phyloP scores from a whole-genome alignment of 805 yeast species.

The Cyberlindnera euphorbiae region DNA sequence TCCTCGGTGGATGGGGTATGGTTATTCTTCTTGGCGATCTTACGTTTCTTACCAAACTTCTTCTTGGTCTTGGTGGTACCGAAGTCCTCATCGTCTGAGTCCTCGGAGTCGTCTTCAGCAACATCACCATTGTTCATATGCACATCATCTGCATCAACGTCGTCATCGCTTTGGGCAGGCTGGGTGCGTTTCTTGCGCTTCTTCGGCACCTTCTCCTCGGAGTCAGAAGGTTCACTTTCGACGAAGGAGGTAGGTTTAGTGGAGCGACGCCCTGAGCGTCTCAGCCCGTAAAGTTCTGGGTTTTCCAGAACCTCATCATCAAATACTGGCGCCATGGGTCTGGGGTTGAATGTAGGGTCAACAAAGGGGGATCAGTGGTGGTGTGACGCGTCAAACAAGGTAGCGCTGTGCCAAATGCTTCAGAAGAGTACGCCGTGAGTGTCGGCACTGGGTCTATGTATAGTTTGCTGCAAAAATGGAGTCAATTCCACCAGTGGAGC shows the following conservation, averaged over 20 bases:
- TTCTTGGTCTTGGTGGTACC: conserved; percentile 28
- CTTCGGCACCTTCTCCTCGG: conserved; percentile 16
- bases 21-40: conserved; percentile 17
- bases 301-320: conserved; percentile 56
- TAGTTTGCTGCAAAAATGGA: too few species aligned
- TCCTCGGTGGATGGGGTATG: conserved; percentile 34
- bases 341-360: not conserved
- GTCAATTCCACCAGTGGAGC: too few species aligned
- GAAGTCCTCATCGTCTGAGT: conserved; percentile 36
- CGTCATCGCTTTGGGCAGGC: conserved; percentile 5
- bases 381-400: not conserved
- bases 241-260: conserved; percentile 18
- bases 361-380: not conserved
- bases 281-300: conserved; percentile 80
- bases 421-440: too few species aligned
- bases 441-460: too few species aligned
- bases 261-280: conserved; percentile 59
- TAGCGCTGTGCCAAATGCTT: too few species aligned
- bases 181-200: conserved; percentile 26
- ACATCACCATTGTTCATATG: conserved; percentile 28
- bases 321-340: conserved; percentile 27
- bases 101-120: conserved; percentile 28
- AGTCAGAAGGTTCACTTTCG: conserved; percentile 27
- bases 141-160: conserved; percentile 23
- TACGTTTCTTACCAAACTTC: conserved; percentile 21